phyloP scores from a whole-genome alignment of 140 eudicot genomes.

The Senecio squalidus region DNA sequence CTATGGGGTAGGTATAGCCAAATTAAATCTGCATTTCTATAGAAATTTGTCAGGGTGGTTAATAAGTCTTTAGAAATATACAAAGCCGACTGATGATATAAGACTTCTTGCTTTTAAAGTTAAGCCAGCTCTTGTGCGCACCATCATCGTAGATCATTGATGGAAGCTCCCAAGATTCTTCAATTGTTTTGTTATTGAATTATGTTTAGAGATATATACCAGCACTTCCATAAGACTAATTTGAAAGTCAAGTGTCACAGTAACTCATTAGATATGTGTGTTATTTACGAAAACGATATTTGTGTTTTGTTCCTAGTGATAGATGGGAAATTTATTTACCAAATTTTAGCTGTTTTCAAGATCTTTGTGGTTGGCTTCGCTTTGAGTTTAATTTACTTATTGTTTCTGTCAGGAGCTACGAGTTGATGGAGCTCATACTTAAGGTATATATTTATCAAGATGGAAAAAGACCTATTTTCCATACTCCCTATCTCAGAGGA shows the following conservation, averaged over 20 bases:
- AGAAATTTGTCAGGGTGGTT: not conserved
- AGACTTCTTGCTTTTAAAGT: conserved; percentile 4
- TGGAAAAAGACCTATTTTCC: conserved; percentile 74
- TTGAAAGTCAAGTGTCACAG: conserved; percentile 1
- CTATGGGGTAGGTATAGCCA: conserved; percentile 21
- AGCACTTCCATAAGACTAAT: not conserved
- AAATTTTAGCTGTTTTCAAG: not conserved
- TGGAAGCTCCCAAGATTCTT: conserved; percentile 1
- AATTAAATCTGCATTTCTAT: not conserved
- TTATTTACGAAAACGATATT: not conserved
- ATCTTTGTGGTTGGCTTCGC: too few species aligned
- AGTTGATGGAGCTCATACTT: conserved; percentile 80
- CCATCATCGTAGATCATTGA: not conserved
- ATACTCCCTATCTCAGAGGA: conserved; percentile 64
- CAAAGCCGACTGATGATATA: not conserved
- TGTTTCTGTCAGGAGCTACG: conserved; percentile 66
- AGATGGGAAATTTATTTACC: not conserved
- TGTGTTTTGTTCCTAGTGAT: not conserved
- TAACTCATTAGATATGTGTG: not conserved
- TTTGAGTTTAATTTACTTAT: not conserved
- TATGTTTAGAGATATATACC: not conserved
- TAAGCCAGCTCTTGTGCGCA: not conserved
- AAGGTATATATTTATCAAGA: conserved; percentile 78
- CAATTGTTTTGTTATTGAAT: not conserved
- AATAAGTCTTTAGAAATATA: not conserved